Evolutionary conservation across 306 rosid genomes (phyloP).

Genomic region (Vigna reflexopilosa): DNA sequence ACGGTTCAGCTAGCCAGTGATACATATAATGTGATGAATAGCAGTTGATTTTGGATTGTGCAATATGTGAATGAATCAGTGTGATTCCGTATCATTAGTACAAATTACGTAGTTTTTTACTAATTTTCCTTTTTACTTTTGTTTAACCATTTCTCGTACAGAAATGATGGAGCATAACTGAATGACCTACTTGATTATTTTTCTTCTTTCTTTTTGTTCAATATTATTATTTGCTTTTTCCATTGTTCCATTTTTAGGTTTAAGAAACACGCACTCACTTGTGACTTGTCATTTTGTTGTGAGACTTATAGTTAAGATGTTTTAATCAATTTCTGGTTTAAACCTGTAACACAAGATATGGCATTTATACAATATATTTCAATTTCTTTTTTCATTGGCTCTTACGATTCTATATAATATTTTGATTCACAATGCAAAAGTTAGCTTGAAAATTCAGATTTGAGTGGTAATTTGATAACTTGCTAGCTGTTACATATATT

Average conservation of each 20-base stretch:
- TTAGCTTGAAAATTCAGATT: not conserved
- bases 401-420: not conserved
- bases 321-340: not conserved
- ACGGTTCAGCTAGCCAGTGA: not conserved
- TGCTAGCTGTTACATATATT: conserved; percentile 17
- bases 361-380: not conserved
- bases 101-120: not conserved
- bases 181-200: not conserved
- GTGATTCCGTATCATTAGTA: not conserved
- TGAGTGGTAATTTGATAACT: not conserved
- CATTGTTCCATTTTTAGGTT: not conserved
- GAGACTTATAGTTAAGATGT: not conserved
- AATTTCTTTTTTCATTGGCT: not conserved
- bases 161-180: not conserved
- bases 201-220: not conserved
- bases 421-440: not conserved
- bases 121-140: not conserved
- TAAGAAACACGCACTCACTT: not conserved
- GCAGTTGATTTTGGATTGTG: not conserved
- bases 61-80: not conserved
- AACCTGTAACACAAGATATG: not conserved
- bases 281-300: not conserved
- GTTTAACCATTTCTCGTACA: not conserved
- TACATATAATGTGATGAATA: not conserved
- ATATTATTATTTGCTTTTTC: not conserved